Evolutionary conservation across 148 eudicot species (phyloP).

Genomic region (Selenicereus undatus): DNA sequence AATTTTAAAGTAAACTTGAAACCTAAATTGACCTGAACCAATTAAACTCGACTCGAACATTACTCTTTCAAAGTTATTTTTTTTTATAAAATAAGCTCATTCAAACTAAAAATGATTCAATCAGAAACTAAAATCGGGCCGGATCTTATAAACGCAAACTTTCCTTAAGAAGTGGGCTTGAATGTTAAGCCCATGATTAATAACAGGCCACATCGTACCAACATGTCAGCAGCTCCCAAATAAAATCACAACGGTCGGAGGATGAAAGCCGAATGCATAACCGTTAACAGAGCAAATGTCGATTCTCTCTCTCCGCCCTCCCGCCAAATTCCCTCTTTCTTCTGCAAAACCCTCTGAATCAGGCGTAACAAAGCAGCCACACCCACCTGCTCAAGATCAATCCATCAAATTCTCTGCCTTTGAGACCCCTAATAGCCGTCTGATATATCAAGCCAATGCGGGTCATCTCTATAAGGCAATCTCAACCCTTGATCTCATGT

Average conservation of each 20-base stretch:
- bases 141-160: too few species aligned
- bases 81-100: too few species aligned
- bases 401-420: slow-evolving; percentile 25
- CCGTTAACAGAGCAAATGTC: slow-evolving; percentile 22
- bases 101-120: too few species aligned
- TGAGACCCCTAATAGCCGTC: slow-evolving; percentile 38
- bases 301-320: slow-evolving; percentile 35
- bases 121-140: too few species aligned
- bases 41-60: too few species aligned
- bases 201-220: neutral
- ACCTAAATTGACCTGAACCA: too few species aligned
- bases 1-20: too few species aligned
- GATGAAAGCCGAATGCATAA: neutral
- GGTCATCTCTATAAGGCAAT: slow-evolving; percentile 41
- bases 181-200: too few species aligned
- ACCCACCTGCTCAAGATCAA: slow-evolving; percentile 1
- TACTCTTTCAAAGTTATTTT: too few species aligned
- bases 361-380: slow-evolving; percentile 18
- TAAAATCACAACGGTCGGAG: neutral
- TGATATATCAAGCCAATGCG: slow-evolving; percentile 40
- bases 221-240: neutral
- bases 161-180: too few species aligned
- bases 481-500: slow-evolving; percentile 50
- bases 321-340: slow-evolving; percentile 25
- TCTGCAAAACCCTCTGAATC: slow-evolving; percentile 18